Evolutionary conservation across 371 early-diverging fungal species (phyloP).

Genomic region (Lichtheimia ramosa): DNA sequence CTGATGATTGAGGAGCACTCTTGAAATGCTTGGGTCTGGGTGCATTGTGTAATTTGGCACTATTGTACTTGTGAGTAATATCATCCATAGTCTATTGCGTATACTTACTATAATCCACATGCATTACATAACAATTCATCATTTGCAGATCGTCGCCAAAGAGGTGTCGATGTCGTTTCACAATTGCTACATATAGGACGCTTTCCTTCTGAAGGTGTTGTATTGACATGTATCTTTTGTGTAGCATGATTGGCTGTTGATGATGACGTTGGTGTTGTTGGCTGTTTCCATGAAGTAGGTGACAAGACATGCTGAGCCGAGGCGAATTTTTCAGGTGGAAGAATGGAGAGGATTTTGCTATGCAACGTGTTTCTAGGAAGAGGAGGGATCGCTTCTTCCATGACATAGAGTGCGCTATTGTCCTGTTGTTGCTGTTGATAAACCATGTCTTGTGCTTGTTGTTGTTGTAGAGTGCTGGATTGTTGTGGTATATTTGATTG

Average conservation of each 20-base stretch:
- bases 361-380: constrained; percentile 15
- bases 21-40: constrained; percentile 61
- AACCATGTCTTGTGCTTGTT: not conserved
- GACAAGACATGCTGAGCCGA: not conserved
- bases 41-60: constrained; percentile 72
- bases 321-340: constrained; percentile 34
- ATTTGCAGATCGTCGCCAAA: constrained; percentile 91
- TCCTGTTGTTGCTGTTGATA: constrained; percentile 15
- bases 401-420: constrained; percentile 16
- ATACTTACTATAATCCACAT: constrained; percentile 85
- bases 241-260: constrained; percentile 2
- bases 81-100: not conserved
- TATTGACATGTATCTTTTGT: constrained; percentile 12
- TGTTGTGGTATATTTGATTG: not conserved
- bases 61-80: constrained; percentile 7
- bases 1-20: constrained; percentile 3
- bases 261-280: constrained; percentile 9
- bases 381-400: constrained; percentile 19
- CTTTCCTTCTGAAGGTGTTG: constrained; percentile 25
- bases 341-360: constrained; percentile 15
- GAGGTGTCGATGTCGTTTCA: constrained; percentile 84
- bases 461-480: not conserved
- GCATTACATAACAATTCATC: constrained; percentile 94
- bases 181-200: constrained; percentile 80
- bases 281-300: not conserved